These are phyloP conservation scores for Botrytis paeoniae DNA, from an alignment of 2,329 filamentous ascomycete genomes.

Conservation along the genomic window DNA sequence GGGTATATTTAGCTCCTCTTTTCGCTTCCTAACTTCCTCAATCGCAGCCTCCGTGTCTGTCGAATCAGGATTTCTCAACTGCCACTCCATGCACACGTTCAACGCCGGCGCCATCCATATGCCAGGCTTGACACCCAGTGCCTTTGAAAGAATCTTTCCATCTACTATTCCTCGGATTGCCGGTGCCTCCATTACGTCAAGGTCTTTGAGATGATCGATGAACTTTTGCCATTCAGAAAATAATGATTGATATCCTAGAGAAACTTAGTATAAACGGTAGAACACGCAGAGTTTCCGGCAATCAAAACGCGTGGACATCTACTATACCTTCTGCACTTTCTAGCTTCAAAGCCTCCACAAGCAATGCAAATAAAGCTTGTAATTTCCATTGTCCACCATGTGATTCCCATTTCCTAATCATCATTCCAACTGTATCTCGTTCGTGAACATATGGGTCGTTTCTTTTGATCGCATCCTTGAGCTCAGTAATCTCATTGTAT, in stretches of 20 bases:
- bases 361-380: conserved; percentile 65
- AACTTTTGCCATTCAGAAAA: conserved; percentile 53
- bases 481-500: conserved; percentile 56
- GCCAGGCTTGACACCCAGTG: conserved; percentile 66
- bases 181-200: conserved; percentile 57
- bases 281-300: too few relatives aligned
- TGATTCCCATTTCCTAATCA: conserved; percentile 67
- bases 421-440: conserved; percentile 69
- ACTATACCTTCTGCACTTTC: conserved; percentile 22
- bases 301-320: neutral
- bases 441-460: conserved; percentile 46
- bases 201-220: conserved; percentile 51
- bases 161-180: conserved; percentile 65
- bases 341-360: conserved; percentile 57
- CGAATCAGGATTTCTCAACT: conserved; percentile 71
- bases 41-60: conserved; percentile 58
- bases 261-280: neutral
- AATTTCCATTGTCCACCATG: conserved; percentile 63
- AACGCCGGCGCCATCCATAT: conserved; percentile 82
- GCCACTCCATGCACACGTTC: conserved; percentile 81
- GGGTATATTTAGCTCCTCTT: conserved; percentile 35
- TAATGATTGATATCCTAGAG: conserved; percentile 39
- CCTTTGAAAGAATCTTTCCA: conserved; percentile 68
- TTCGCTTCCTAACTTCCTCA: conserved; percentile 51
- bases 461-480: conserved; percentile 55